Base-by-base conservation (phyloP, 2,329 filamentous ascomycete species). In the Colletotrichum lentis region DNA sequence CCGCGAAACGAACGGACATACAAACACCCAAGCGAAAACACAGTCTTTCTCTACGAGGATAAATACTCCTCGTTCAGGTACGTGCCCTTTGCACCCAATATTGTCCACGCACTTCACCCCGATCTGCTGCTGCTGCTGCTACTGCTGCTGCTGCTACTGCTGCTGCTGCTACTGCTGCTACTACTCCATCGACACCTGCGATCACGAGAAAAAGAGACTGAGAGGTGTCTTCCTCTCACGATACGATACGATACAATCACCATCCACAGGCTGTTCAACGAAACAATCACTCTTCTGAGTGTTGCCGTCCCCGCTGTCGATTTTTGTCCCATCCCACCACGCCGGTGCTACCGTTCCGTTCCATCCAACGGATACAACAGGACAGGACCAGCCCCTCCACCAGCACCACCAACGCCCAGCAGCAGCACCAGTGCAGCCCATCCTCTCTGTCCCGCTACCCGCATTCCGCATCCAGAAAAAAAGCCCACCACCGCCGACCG, bases 401-500 rank as follows among this genome's bases (percentile, higher is more conserved):
- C 24, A 52, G 49, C 49, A 31, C 47, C 47, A 18, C 11, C 20
- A 20, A 12, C 10, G 2, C 22, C 16, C 43, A 64, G 53, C 35
- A 56, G 14, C 43, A 55, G n/a, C 43, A 31, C 27, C 43, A 57
- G 37, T 52, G 53, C 41, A 61, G 47, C 64, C 62, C 49, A 64
- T 54, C 53, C 41, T 43, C 58, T 50, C 50, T 35, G 31, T 20
- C 31, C 24, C 53, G 16, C 43, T 63, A 52, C 44, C 64, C 59
- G 63, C 62, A 59, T 46, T 47, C 62, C 55, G 62, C 62, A 52
- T 60, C 44, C 46, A 62, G 57, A 39, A 57, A 64, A 67, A 68
- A 68, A 54, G 65, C 65, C 65, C 65, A 65, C 65, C 54, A 62
- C 58, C 52, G 44, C 62, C 65, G 55, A 68, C 65, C 65, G 62